Evolutionary conservation across 345 rosid species (phyloP).

Genomic region (Durio zibethinus): DNA sequence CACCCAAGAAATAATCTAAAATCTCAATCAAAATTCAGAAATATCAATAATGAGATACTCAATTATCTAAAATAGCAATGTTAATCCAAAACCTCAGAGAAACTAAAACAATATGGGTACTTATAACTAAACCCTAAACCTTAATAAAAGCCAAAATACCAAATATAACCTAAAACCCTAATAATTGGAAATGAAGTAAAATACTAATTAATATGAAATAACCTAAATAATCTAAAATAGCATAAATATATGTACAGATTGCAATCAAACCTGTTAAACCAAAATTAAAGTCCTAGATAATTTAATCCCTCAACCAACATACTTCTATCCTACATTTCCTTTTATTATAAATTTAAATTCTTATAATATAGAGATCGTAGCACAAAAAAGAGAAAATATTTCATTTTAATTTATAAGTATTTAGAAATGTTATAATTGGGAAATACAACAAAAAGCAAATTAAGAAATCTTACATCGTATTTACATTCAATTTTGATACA

Average conservation of each 20-base stretch:
- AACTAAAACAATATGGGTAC: not conserved
- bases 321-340: not conserved
- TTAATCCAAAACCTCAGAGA: not conserved
- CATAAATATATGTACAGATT: not conserved
- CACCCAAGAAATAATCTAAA: slow-evolving; percentile 2
- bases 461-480: not conserved
- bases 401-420: not conserved
- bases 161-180: not conserved
- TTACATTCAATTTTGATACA: not conserved
- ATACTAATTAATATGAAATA: not conserved
- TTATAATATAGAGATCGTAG: not conserved
- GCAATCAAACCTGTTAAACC: not conserved
- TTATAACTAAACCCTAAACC: not conserved
- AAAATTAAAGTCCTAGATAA: not conserved
- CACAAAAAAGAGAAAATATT: not conserved
- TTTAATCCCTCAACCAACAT: not conserved
- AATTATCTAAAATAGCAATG: not conserved
- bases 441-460: not conserved
- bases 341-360: not conserved
- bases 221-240: not conserved
- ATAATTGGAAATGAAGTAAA: not conserved
- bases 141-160: not conserved
- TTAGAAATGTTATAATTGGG: not conserved
- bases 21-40: not conserved
- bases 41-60: not conserved